These are phyloP conservation scores for Pulveroboletus frians DNA, from an alignment of 768 basidiomycete genomes.

Conservation along the genomic window DNA sequence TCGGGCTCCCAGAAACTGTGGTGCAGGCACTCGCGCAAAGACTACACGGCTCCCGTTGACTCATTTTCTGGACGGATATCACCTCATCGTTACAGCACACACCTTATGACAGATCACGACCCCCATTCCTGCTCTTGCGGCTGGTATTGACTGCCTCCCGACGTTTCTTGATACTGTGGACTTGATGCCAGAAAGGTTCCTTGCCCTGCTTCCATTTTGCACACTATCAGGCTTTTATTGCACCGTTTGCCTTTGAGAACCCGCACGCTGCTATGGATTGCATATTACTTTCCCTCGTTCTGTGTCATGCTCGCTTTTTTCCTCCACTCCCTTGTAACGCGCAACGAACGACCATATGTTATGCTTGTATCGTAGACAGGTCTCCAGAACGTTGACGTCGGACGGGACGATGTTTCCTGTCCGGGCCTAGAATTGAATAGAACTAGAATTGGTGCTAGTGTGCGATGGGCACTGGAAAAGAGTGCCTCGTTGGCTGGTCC, in stretches of 20 bases:
- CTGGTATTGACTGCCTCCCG: slow-evolving; percentile 28
- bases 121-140: background rate
- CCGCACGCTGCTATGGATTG: slow-evolving; percentile 27
- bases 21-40: slow-evolving; percentile 65
- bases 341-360: slow-evolving; percentile 14
- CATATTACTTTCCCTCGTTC: slow-evolving; percentile 19
- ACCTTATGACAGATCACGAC: slow-evolving; percentile 20
- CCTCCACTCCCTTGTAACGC: slow-evolving; percentile 20
- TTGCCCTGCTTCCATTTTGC: slow-evolving; percentile 14
- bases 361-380: slow-evolving; percentile 29
- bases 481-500: too few relatives aligned
- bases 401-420: background rate
- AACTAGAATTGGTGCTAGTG: background rate
- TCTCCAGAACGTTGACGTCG: slow-evolving; percentile 7
- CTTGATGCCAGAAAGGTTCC: slow-evolving; percentile 4
- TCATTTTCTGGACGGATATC: background rate
- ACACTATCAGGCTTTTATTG: slow-evolving; percentile 16
- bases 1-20: slow-evolving; percentile 64
- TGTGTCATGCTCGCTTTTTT: slow-evolving; percentile 12
- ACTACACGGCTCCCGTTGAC: slow-evolving; percentile 31
- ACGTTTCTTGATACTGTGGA: slow-evolving; percentile 26
- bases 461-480: too few relatives aligned
- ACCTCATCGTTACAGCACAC: slow-evolving; percentile 2
- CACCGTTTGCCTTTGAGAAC: slow-evolving; percentile 11
- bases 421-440: background rate